Evolutionary conservation across 129 eudicot species (phyloP).

Genomic region (Helianthus tuberosus): DNA sequence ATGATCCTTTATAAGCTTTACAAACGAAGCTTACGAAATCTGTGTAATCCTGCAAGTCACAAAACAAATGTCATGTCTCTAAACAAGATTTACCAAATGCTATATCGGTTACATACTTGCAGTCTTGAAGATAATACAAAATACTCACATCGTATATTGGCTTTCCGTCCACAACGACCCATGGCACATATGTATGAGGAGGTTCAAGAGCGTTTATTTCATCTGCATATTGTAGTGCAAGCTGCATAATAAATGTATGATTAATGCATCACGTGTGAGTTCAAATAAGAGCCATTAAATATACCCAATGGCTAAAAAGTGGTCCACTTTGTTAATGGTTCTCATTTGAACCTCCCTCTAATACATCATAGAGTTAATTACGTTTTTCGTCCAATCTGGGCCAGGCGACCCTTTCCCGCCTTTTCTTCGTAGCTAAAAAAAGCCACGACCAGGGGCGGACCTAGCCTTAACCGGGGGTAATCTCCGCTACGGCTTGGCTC

Average conservation of each 20-base stretch:
- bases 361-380: not conserved
- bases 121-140: constrained; percentile 1
- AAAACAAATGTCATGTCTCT: not conserved
- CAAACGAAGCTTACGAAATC: constrained; percentile 65
- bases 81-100: not conserved
- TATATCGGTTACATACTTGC: not conserved
- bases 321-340: not conserved
- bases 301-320: not conserved
- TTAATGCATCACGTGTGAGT: not conserved
- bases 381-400: too few species aligned
- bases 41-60: constrained; percentile 56
- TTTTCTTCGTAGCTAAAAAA: too few species aligned
- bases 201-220: constrained; percentile 78
- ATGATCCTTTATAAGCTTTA: constrained; percentile 73
- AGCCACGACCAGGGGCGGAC: too few species aligned
- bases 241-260: constrained; percentile 41
- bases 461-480: too few species aligned
- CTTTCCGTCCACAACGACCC: constrained; percentile 86
- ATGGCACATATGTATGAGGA: constrained; percentile 87
- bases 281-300: not conserved
- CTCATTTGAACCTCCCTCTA: constrained; percentile 3
- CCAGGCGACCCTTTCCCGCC: too few species aligned
- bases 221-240: constrained; percentile 70
- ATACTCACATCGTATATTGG: constrained; percentile 79
- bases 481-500: too few species aligned